Evolutionary conservation across 768 basidiomycete genomes (phyloP), one percentile per base, ranked within the genome.

Genomic region (Chalciporus pseudorubinellus): DNA sequence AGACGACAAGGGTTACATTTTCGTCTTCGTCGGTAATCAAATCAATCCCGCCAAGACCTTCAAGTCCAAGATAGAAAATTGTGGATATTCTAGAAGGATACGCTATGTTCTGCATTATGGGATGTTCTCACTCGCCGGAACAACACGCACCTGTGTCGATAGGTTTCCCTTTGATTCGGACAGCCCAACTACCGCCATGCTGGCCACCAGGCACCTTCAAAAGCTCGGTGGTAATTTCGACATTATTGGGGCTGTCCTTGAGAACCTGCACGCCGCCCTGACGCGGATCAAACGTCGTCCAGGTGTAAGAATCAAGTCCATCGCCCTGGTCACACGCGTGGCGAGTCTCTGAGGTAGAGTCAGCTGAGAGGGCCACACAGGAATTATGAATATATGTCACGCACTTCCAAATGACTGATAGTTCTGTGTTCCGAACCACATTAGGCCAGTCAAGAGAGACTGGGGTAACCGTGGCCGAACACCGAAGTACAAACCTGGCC

Each of bases 401-500:
- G 67, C 54, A 85, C 88, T 77, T 53, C 71, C 65, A 51, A 84
- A 70, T 56, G 90, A 86, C 62, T 84, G 77, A 63, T 83, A 97
- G 70, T 95, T 81, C 34, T 91, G 84, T 8, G 90, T 85, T 26
- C 94, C 91, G 66, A 91, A 93, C 95, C 95, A 98, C 70, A 95
- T 81, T 29, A 98, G 79, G 12, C 95, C 95, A 3, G 89, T 92
- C 84, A 94, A 81, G 22, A 98, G 77, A n/a, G 90, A 92, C 60
- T 90, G 83, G 0, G 94, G 92, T 56, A 92, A 72, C 39, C 87
- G 79, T 12, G 95, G 91, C 44, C 91, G 75, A 40, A 97, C 75
- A 18, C 95, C 95, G 70, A 97, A 95, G 72, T 98, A 98, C n/a
- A 97, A 78, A 62, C 92, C 91, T 0, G 95, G 92, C 38, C 95